Percentiles rank a stretch among this genome's conserved stretches.
These are phyloP conservation scores for Allantophomopsis cytisporea DNA, from an alignment of 2,329 filamentous ascomycete genomes.

Conservation along the genomic window DNA sequence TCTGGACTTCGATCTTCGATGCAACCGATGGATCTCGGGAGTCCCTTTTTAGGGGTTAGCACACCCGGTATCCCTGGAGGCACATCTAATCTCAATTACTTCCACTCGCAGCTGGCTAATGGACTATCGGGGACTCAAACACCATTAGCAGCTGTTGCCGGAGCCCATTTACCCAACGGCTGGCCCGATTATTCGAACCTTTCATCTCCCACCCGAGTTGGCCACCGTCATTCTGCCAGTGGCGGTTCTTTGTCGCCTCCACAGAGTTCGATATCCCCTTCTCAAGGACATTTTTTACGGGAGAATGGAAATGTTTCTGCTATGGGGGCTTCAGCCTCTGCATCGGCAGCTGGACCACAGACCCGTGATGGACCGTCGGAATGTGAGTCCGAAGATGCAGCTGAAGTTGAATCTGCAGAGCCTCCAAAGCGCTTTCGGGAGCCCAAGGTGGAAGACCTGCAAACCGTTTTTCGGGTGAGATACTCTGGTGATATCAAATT, in stretches of 20 bases:
- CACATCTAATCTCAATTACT: conserved; percentile 68
- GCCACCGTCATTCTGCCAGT: conserved; percentile 16
- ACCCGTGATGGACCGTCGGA: conserved; percentile 33
- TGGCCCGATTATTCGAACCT: conserved; percentile 24
- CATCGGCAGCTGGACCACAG: conserved; percentile 38
- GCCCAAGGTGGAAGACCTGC: conserved; percentile 71
- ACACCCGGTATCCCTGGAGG: conserved; percentile 55
- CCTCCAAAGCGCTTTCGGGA: conserved; percentile 49
- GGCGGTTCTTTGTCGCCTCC: conserved; percentile 16
- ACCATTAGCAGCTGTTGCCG: conserved; percentile 66
- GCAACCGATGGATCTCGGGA: conserved; percentile 29
- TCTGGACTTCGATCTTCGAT: conserved; percentile 16
- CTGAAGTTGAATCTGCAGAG: conserved; percentile 15
- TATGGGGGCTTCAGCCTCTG: conserved; percentile 35
- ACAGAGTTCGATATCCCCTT: conserved; percentile 22
- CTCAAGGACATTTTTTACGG: conserved; percentile 22
- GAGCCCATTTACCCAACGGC: conserved; percentile 45
- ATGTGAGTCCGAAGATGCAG: conserved; percentile 14
- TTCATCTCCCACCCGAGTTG: conserved; percentile 6
- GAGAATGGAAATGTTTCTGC: conserved; percentile 52
- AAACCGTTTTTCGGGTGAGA: conserved; percentile 81
- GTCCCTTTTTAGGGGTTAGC: conserved; percentile 43
- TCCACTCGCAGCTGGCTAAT: conserved; percentile 62
- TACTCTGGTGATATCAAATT: conserved; percentile 83
- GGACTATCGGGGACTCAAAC: conserved; percentile 66